These are phyloP conservation scores for Xylaria arbuscula DNA, from an alignment of 2,329 filamentous ascomycete species.

Conservation along the genomic window DNA sequence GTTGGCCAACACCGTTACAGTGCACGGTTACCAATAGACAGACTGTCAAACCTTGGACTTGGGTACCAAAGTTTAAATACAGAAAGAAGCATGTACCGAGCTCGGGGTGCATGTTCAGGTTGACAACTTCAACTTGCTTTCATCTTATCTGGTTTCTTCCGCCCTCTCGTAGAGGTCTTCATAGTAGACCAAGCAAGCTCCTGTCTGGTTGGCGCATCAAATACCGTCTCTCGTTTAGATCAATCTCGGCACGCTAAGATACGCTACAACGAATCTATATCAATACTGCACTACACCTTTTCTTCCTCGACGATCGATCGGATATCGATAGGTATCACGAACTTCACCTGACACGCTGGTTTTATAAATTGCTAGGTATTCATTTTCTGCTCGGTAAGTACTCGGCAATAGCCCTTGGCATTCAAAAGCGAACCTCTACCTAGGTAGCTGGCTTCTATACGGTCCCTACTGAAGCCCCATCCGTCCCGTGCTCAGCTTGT, in stretches of 20 bases:
- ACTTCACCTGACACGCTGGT: neutral
- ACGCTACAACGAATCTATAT: neutral
- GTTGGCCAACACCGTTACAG: constrained; percentile 26
- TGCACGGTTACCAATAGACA: neutral
- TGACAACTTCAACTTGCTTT: neutral
- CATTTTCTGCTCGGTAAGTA: neutral
- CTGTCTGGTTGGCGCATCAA: neutral
- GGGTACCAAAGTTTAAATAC: constrained; percentile 8
- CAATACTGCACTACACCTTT: neutral
- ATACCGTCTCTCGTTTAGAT: neutral
- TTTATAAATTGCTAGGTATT: neutral
- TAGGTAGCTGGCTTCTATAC: constrained; percentile 3
- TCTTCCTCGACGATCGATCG: neutral
- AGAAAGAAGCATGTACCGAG: too few relatives aligned
- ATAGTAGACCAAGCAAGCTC: neutral
- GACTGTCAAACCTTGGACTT: neutral
- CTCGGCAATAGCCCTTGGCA: neutral
- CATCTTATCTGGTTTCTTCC: neutral
- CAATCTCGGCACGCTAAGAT: neutral
- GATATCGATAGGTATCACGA: neutral
- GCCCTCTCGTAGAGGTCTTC: neutral
- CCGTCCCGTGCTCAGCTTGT: neutral
- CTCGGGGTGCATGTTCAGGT: too few relatives aligned
- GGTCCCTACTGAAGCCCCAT: neutral
- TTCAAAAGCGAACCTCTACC: neutral